Conservation (phyloP, 1,139 yeast genomes). For the Pichia sp. region DNA sequence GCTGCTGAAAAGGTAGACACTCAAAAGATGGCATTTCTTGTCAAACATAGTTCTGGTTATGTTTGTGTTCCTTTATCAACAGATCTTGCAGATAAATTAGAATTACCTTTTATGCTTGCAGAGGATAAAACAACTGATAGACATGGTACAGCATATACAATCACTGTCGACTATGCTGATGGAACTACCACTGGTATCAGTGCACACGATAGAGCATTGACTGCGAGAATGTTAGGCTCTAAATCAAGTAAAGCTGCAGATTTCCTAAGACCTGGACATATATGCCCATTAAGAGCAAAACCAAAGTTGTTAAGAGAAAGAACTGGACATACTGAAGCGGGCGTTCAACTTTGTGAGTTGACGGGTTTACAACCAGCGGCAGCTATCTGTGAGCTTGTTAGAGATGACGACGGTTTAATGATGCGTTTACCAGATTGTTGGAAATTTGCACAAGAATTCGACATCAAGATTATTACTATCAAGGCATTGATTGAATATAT, state of each 20-base stretch:
- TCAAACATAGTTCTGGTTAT: constrained; percentile 83
- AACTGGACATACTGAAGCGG: constrained; percentile 98
- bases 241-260: constrained; percentile 50
- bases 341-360: constrained; percentile 76
- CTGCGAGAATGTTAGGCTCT: constrained; percentile 68
- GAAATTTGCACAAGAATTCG: constrained; percentile 56
- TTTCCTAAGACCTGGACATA: constrained; percentile 88
- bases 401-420: constrained; percentile 93
- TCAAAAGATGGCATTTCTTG: constrained; percentile 90
- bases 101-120: constrained; percentile 72
- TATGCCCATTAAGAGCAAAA: constrained; percentile 86
- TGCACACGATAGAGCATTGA: constrained; percentile 88
- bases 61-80: constrained; percentile 86
- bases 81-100: constrained; percentile 70
- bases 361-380: constrained; percentile 82
- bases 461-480: constrained; percentile 72
- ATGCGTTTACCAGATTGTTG: constrained; percentile 87
- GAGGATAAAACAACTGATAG: constrained; percentile 55
- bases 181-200: constrained; percentile 98
- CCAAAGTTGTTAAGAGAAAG: constrained; percentile 78
- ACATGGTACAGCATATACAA: constrained; percentile 95
- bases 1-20: constrained; percentile 81
- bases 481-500: constrained; percentile 65
- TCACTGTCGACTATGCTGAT: constrained; percentile 75
- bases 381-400: constrained; percentile 88